These are phyloP conservation scores for Cytospora chrysosperma DNA, from an alignment of 2,329 filamentous ascomycete genomes.

Conservation along the genomic window DNA sequence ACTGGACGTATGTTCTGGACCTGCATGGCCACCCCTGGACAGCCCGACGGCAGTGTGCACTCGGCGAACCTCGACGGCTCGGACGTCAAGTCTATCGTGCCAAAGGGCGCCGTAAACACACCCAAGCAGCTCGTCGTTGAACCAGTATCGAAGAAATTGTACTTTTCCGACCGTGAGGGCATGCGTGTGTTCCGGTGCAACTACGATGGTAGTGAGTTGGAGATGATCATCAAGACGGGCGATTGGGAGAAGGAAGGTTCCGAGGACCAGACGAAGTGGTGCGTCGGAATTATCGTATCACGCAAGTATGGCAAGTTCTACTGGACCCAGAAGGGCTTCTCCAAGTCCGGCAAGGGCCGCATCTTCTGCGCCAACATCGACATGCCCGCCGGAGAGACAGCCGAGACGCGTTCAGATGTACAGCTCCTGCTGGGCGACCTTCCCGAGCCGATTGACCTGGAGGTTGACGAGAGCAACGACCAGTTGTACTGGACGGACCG, in stretches of 20 bases:
- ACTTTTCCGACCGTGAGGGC: constrained; percentile 47
- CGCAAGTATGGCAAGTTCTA: constrained; percentile 46
- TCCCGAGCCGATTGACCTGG: constrained; percentile 58
- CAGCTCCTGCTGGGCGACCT: constrained; percentile 42
- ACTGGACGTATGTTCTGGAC: constrained; percentile 47
- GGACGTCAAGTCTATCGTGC: constrained; percentile 43
- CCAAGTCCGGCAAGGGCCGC: constrained; percentile 50
- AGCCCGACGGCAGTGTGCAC: constrained; percentile 43
- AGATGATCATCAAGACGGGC: constrained; percentile 37
- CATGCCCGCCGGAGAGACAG: constrained; percentile 33
- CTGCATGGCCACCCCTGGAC: constrained; percentile 43
- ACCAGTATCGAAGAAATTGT: constrained; percentile 34
- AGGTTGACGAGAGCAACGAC: constrained; percentile 45
- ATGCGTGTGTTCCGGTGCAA: constrained; percentile 39
- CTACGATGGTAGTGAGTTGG: constrained; percentile 39
- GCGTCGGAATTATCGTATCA: constrained; percentile 54
- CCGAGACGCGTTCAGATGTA: constrained; percentile 38
- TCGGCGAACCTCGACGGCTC: constrained; percentile 47
- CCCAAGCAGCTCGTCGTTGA: constrained; percentile 43
- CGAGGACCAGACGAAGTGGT: constrained; percentile 44
- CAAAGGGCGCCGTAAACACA: constrained; percentile 46
- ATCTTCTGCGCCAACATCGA: constrained; percentile 51
- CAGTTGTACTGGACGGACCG: constrained; percentile 60
- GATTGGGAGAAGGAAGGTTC: constrained; percentile 21
- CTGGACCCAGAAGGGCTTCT: constrained; percentile 60